Base-by-base conservation (phyloP, 495 filamentous ascomycete genomes). In the Penicillium ucsense region DNA sequence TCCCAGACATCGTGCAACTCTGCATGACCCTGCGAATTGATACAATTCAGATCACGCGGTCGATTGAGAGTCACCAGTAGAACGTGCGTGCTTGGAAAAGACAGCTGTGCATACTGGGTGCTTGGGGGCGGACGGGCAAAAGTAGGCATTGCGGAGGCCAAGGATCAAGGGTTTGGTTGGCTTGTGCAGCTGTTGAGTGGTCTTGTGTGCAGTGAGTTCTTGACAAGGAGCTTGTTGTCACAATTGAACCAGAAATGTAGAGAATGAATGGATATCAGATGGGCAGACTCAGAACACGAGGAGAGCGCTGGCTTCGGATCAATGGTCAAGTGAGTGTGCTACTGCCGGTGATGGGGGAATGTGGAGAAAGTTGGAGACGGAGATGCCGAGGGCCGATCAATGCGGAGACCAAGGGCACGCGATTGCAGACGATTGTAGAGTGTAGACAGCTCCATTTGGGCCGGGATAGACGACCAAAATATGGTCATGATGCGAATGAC, bases 1-100 rank as follows among this genome's bases (percentile, higher is more conserved):
- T 70, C 56, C 66, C 75, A 79, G 3, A 81, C 54, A 0, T 62
- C 60, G 38, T 78, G 65, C 31, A 78, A 67, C 41, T 82, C 79
- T 28, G 54, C 55, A 59, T 82, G 70, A 35, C 73, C 74, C 27
- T 65, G 61, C n/a, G 55, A 49, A 53, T 74, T 52, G 73, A 78
- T 67, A 66, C 72, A 56, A 67, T 78, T 65, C 62, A 79, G 65
- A 46, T 65, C 57, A 30, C 60, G 54, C 9, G 72, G 73, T 10
- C 74, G 64, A 49, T 66, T 64, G 40, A 77, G 70, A 1, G 72
- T 77, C 32, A 75, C 65, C 31, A 74, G 64, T 53, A 76, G 61
- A 62, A 72, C 59, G 50, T 70, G 64, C n/a, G 71, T 68, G 48
- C 63, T 54, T 46, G 73, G 74, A 59, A 67, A 74, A 47, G 65